A percentile compares a stretch with the other conserved stretches of the same genome.
phyloP scores from a whole-genome alignment of 1,284 basidiomycete genomes.

The Macrocystidia cucumis region DNA sequence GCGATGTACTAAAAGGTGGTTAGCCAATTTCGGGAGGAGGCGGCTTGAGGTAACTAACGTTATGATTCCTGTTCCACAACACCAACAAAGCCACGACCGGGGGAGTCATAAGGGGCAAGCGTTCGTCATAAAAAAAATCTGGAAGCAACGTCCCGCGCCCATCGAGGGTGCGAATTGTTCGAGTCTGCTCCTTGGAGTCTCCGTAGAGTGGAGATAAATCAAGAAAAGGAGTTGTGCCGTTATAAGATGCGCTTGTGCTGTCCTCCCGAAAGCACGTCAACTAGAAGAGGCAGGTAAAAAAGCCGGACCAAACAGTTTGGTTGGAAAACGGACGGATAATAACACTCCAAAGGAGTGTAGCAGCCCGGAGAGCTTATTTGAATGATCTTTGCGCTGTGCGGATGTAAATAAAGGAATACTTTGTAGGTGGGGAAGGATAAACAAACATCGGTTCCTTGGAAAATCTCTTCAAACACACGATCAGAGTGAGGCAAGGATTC shows the following conservation, averaged over 20 bases:
- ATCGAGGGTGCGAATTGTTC: constrained; percentile 8
- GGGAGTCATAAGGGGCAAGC: constrained; percentile 2
- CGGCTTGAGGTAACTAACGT: constrained; percentile 1
- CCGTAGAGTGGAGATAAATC: constrained; percentile 14
- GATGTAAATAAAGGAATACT: too few relatives aligned
- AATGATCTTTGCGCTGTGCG: too few relatives aligned
- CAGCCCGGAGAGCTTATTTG: too few relatives aligned
- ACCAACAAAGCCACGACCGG: constrained; percentile 2
- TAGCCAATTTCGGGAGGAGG: background rate
- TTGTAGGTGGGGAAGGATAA: too few relatives aligned
- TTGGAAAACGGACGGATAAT: too few relatives aligned
- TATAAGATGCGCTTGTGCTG: background rate
- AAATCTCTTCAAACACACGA: too few relatives aligned
- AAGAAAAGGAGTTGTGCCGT: constrained; percentile 9
- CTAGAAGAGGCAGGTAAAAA: too few relatives aligned
- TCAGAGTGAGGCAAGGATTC: too few relatives aligned
- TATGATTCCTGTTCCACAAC: constrained; percentile 7
- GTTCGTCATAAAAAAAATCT: constrained; percentile 5
- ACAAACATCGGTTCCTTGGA: too few relatives aligned
- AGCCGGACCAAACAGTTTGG: too few relatives aligned
- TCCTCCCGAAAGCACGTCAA: constrained; percentile 7
- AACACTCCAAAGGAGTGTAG: too few relatives aligned
- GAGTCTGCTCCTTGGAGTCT: constrained; percentile 3
- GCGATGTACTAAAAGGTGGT: constrained; percentile 3
- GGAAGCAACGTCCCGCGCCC: constrained; percentile 4